A percentile compares a stretch with the other conserved stretches of the same genome.
These are phyloP conservation scores for Asterophora lycoperdoides DNA, from an alignment of 768 basidiomycete species.

Conservation along the genomic window DNA sequence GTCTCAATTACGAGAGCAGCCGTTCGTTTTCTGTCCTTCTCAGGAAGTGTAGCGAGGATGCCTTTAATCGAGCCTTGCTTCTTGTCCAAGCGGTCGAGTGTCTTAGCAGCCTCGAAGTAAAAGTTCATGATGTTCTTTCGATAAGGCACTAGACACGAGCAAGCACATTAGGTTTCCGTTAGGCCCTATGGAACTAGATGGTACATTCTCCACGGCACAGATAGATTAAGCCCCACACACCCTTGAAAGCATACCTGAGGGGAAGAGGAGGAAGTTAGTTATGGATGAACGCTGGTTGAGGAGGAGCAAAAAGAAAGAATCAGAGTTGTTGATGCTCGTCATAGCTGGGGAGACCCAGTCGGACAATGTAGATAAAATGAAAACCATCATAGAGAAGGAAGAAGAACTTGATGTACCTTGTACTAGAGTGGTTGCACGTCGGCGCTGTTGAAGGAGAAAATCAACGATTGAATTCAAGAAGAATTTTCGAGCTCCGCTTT, in stretches of 20 bases:
- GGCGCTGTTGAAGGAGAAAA: background rate
- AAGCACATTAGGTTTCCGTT: conserved; percentile 18
- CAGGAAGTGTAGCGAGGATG: conserved; percentile 65
- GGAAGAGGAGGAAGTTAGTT: conserved; percentile 10
- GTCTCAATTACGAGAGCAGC: conserved; percentile 92
- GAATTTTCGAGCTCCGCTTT: conserved; percentile 30
- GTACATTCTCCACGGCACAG: conserved; percentile 16
- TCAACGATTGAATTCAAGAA: background rate
- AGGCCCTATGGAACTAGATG: conserved; percentile 14
- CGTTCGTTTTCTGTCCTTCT: conserved; percentile 71
- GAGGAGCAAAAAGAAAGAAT: conserved; percentile 17
- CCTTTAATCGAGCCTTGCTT: conserved; percentile 94
- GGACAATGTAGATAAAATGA: conserved; percentile 90
- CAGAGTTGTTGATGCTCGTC: conserved; percentile 43
- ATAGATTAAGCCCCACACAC: conserved; percentile 3
- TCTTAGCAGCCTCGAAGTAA: conserved; percentile 85
- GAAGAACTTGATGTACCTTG: conserved; percentile 5
- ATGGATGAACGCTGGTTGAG: background rate
- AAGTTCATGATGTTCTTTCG: conserved; percentile 71
- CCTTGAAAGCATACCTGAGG: background rate
- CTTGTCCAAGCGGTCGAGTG: conserved; percentile 80
- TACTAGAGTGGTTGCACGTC: background rate
- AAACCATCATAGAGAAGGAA: conserved; percentile 47
- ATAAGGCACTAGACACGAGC: conserved; percentile 26
- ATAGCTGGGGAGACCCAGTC: conserved; percentile 49